Percentiles rank a stretch among this genome's conserved stretches.
These are phyloP conservation scores for Solanum lycopersicoides DNA, from an alignment of 257 asterid species.

Conservation along the genomic window DNA sequence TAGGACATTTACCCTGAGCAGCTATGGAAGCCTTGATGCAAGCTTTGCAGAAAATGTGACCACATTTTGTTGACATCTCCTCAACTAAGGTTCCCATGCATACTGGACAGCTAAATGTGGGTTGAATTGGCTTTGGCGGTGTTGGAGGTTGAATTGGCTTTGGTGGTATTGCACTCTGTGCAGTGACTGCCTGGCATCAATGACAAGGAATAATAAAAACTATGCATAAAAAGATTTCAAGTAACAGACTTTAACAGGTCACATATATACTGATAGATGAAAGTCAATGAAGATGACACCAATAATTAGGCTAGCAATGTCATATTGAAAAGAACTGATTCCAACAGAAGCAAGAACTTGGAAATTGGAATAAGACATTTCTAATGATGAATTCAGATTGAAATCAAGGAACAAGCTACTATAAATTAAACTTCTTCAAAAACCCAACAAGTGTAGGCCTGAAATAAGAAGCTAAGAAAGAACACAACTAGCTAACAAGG, in stretches of 20 bases:
- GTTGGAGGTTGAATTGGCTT: constrained; percentile 45
- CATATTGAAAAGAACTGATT: background rate
- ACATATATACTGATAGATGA: background rate
- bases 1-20: constrained; percentile 79
- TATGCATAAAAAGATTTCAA: background rate
- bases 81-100: constrained; percentile 83
- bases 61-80: constrained; percentile 79
- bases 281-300: background rate
- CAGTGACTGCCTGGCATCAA: constrained; percentile 23
- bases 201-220: background rate
- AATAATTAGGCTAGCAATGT: background rate
- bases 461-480: background rate
- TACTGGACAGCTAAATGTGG: constrained; percentile 70
- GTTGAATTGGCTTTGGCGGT: constrained; percentile 54
- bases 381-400: background rate
- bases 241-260: background rate
- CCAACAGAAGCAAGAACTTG: background rate
- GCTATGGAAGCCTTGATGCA: constrained; percentile 82
- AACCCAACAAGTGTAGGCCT: background rate
- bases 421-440: background rate
- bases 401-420: background rate
- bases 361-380: background rate
- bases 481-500: background rate
- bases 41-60: constrained; percentile 87
- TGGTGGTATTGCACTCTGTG: constrained; percentile 16